Base-by-base conservation (phyloP, 257 asterid genomes). In the Solanum commersonii region DNA sequence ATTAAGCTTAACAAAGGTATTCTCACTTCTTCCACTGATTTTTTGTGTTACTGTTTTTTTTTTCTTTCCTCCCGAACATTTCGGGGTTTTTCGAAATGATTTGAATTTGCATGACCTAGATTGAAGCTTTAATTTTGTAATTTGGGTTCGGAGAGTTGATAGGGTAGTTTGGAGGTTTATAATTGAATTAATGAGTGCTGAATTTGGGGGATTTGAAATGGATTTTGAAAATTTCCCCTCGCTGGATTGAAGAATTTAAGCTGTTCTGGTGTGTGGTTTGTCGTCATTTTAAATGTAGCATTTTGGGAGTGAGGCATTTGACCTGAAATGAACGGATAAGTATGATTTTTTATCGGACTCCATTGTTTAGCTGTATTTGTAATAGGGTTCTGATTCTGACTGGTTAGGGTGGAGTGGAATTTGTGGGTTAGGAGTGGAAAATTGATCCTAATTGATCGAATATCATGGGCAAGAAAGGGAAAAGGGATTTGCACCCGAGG, bases 1-100 rank as follows among this genome's bases (percentile, higher is more conserved):
- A 96, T 96, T 93, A 96, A 94, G 92, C 96, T 94, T 83, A 81
- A 83, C 79, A 96, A 95, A 96, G 99, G 99, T 96, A 86, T 8
- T 10, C 37, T 72, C 9, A 31, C 84, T 87, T 72, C 11, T 15
- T 20, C 23, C 38, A 70, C 37, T 2, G 18, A 68, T 15, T 5
- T 13, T 68, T 68, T 25, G 72, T 25, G 12, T 67, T 67, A 67
- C 10, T 25, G 73, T 22, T 25, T 67, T 25, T 67, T 5, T 60
- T 67, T 25, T 0, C 6, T 12, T 63, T 52, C 23, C 31, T 63
- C 71, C 29, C 6, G 71, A 16, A 4, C 71, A n/a, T 65, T 65
- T n/a, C 18, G 73, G 73, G 22, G 0, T 2, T 27, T 71, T 16
- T 71, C 5, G 38, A 71, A 71, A 29, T 31, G 40, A 31, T 71